Base-by-base conservation (phyloP, 192 early-diverging fungal genomes). In the Thamnidium elegans region DNA sequence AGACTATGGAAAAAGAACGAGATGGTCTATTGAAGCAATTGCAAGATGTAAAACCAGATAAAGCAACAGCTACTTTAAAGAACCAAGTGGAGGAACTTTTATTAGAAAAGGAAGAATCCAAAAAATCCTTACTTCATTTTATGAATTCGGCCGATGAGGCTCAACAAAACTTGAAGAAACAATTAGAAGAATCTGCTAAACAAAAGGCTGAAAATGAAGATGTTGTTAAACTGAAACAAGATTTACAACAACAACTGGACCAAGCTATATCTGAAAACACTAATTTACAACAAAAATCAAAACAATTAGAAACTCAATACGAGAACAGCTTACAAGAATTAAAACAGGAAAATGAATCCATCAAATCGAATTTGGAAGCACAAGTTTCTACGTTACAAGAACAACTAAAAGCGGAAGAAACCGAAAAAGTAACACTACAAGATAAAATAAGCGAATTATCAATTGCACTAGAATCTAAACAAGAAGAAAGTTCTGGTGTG, bases 41-140 rank as follows among this genome's bases (percentile, higher is more conserved):
- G 17, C 42, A 74, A 21, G 72, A 69, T 21, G 58, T 63, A 3
- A 19, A 48, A 15, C 15, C 48, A 39, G 50, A 65, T 53, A 64
- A 54, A 17, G 32, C 17, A 9, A 14, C 62, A 26, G 50, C 36
- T 3, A 48, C 34, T 6, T 50, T 76, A 15, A 63, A 68, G 19
- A 64, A 71, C 42, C 65, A 76, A 21, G 23, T 68, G 5, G 74
- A 76, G 10, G 70, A 72, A 20, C 67, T 76, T 10, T 39, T 61
- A 21, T n/a, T 72, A 13, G 67, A 76, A 51, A 64, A 72, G 31
- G 58, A 67, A 31, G 69, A 68, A 54, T 56, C 66, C 14, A 64
- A 68, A 23, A 66, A 76, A 26, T 68, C 58, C 36, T 58, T 71
- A 4, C 50, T 70, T 31, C 55, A 39, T 2, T 66, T 69, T 42